Base-by-base conservation (phyloP, 305 asterid species). In the Vinca major region DNA sequence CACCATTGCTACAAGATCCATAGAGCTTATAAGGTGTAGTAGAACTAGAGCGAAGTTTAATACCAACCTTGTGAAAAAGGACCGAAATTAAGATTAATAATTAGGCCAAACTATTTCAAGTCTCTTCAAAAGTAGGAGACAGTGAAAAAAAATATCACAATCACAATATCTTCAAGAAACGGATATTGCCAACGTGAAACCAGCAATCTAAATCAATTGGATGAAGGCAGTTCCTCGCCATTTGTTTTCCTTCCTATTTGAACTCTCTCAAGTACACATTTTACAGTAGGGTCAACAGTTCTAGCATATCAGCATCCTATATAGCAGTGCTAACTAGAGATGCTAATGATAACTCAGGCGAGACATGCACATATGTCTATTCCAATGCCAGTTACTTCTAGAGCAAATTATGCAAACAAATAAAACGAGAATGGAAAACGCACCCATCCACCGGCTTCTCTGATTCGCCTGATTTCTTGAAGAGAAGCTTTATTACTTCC, bases 401-500 rank as follows among this genome's bases (percentile, higher is more conserved):
- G 17, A 58, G 19, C 39, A 54, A 36, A 39, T 55, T 7, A 63
- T 43, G 26, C 21, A 40, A 44, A 63, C 7, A 45, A 57, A 51
- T 41, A 69, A 66, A 60, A 48, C 36, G 11, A 82, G 74, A 55
- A 66, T 7, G 68, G 73, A 60, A 68, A 71, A 80, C 96, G 71
- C 80, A 93, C 99, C 99, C 97, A 93, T 83, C 99, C 99, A 70
- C 99, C 99, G 33, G 97, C 95, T 75, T 88, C 91, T 71, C 63
- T 74, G 57, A 93, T 85, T 70, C 99, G 79, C 79, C 84, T 91
- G 77, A 93, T 85, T 82, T 93, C 99, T 71, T 88, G 81, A 48
- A 86, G 83, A 40, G 96, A 81, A 63, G 72, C 82, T 74, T 79
- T 79, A 74, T 81, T 86, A 69, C 72, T 89, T 48, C 99, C 99